phyloP scores from a whole-genome alignment of 2,329 filamentous ascomycete genomes.

The Sporothrix inflata region DNA sequence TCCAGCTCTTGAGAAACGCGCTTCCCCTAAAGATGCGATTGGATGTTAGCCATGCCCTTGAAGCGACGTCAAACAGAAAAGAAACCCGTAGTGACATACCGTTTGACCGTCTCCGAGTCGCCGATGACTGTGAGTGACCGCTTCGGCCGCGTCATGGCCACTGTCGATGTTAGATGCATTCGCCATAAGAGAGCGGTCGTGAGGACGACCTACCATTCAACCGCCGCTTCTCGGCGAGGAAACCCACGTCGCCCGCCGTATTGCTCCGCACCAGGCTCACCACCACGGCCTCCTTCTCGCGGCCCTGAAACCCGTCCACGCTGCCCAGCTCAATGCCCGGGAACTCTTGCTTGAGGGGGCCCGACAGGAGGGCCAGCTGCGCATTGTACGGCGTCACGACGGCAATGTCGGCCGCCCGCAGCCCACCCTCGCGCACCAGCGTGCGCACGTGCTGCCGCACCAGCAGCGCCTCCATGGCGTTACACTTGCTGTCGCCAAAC shows the following conservation, averaged over 20 bases:
- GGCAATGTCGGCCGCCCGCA: conserved; percentile 82
- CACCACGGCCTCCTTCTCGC: conserved; percentile 94
- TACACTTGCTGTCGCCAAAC: conserved; percentile 75
- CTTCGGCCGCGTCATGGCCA: conserved; percentile 95
- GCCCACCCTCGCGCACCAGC: conserved; percentile 72
- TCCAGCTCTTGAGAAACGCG: conserved; percentile 85
- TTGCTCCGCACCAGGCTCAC: conserved; percentile 96
- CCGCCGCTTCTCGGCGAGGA: conserved; percentile 86
- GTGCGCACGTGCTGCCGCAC: conserved; percentile 76
- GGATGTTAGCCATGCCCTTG: too few relatives aligned
- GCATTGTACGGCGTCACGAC: conserved; percentile 97
- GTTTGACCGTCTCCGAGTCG: conserved; percentile 89
- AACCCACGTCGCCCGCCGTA: conserved; percentile 82
- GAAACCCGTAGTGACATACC: conserved; percentile 49
- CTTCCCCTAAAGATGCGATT: conserved; percentile 64
- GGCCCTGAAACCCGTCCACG: conserved; percentile 91
- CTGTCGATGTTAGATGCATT: conserved; percentile 49
- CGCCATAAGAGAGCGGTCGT: too few relatives aligned
- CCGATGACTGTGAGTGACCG: conserved; percentile 88
- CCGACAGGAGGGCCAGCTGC: conserved; percentile 77
- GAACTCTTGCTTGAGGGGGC: conserved; percentile 75
- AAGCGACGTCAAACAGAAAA: too few relatives aligned
- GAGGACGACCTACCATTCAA: conserved; percentile 71
- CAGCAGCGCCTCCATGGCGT: conserved; percentile 84
- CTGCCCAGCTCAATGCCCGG: conserved; percentile 92